phyloP scores from a whole-genome alignment of 805 yeast species.

The Candida nitratophila region DNA sequence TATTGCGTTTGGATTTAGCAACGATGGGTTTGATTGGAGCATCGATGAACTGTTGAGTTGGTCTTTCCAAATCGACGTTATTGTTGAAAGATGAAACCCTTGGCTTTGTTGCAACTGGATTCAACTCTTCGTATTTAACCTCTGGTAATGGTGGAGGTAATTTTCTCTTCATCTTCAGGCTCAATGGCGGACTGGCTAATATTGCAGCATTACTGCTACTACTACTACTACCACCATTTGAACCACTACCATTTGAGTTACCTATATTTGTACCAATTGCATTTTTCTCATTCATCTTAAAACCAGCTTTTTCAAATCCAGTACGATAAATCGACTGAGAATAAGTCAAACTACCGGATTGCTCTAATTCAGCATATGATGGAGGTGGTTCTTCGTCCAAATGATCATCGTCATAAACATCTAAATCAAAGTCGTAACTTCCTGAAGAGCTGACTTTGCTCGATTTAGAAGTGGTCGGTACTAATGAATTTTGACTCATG shows the following conservation, averaged over 20 bases:
- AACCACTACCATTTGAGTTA: neutral
- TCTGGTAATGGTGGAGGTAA: conserved; percentile 18
- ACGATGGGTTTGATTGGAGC: neutral
- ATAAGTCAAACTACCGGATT: conserved; percentile 25
- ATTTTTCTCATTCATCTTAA: conserved; percentile 20
- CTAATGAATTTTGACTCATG: too few relatives aligned
- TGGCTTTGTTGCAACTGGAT: neutral
- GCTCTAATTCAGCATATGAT: conserved; percentile 26
- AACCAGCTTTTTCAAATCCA: conserved; percentile 30
- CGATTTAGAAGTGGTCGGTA: too few relatives aligned
- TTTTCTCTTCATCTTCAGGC: conserved; percentile 15
- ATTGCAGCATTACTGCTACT: too few relatives aligned
- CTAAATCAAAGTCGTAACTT: conserved; percentile 5
- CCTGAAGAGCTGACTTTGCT: conserved; percentile 7
- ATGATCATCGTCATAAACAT: conserved; percentile 6
- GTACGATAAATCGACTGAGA: conserved; percentile 27
- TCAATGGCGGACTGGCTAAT: neutral
- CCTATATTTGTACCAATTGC: neutral
- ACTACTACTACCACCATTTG: too few relatives aligned
- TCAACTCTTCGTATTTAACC: neutral
- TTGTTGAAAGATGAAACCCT: neutral
- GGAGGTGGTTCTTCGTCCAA: conserved; percentile 19
- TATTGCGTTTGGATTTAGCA: neutral
- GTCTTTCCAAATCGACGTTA: neutral
- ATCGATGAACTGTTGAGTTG: conserved; percentile 1